Conservation (phyloP, 345 rosid genomes). For the Anastatica hierochuntica region DNA sequence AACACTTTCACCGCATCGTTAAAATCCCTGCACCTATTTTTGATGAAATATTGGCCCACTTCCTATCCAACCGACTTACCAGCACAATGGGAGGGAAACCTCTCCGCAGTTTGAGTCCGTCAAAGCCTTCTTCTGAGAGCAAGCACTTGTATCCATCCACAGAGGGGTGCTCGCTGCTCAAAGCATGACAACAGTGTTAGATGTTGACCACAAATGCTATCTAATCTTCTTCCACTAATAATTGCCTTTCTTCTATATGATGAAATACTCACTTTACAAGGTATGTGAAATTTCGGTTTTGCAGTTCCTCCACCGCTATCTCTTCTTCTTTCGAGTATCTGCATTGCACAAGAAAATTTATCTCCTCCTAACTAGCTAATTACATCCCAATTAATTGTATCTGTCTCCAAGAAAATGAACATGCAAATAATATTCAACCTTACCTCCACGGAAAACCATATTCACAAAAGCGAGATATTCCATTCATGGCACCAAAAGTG, state of each 20-base stretch:
- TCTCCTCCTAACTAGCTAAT: background rate
- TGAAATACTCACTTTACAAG: constrained; percentile 56
- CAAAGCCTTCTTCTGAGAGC: constrained; percentile 51
- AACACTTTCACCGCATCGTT: constrained; percentile 8
- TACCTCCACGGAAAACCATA: constrained; percentile 79
- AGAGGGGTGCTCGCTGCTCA: constrained; percentile 53
- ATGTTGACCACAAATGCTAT: background rate
- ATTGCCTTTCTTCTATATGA: constrained; percentile 5
- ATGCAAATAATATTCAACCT: constrained; percentile 9
- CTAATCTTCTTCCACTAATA: constrained; percentile 1
- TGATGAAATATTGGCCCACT: background rate
- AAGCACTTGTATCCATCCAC: constrained; percentile 71
- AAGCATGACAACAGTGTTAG: constrained; percentile 9
- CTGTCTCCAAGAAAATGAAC: background rate
- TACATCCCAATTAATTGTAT: background rate
- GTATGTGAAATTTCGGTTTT: constrained; percentile 58
- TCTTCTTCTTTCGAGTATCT: constrained; percentile 97
- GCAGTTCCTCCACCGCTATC: constrained; percentile 42
- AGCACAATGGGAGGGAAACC: constrained; percentile 47
- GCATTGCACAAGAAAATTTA: constrained; percentile 13
- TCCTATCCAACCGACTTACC: constrained; percentile 33
- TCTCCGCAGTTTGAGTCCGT: constrained; percentile 40
- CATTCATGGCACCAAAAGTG: constrained; percentile 88
- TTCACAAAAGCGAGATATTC: constrained; percentile 91
- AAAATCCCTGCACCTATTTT: constrained; percentile 1